Conservation (phyloP, 139 green algal species). For the Picochlorum sp. region DNA sequence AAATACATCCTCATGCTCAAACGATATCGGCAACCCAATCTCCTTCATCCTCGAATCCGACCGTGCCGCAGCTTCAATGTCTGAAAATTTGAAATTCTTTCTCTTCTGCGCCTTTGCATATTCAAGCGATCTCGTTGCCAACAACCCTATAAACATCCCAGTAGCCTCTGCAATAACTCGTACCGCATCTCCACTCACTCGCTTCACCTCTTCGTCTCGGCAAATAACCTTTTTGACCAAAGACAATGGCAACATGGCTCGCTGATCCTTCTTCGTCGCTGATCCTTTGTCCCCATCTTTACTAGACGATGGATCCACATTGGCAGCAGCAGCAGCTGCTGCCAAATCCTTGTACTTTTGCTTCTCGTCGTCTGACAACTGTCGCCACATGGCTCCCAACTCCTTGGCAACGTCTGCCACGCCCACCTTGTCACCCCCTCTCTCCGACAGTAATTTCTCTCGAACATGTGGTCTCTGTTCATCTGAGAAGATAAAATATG, state of each 20-base stretch:
- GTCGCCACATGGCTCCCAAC: conserved; percentile 47
- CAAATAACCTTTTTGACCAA: conserved; percentile 51
- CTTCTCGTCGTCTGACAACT: conserved; percentile 50
- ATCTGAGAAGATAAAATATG: conserved; percentile 45
- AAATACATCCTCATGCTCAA: conserved; percentile 22
- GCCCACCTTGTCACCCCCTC: conserved; percentile 16
- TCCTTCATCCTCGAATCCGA: conserved; percentile 26
- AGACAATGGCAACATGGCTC: conserved; percentile 32
- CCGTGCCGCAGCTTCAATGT: conserved; percentile 11
- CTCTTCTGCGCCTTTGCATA: conserved; percentile 28
- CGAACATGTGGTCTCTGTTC: conserved; percentile 28
- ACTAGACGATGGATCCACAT: background rate
- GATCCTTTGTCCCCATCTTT: background rate
- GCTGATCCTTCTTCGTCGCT: conserved; percentile 5
- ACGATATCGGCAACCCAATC: conserved; percentile 26
- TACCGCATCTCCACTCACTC: conserved; percentile 38
- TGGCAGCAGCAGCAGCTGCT: conserved; percentile 15
- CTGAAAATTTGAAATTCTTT: conserved; percentile 33
- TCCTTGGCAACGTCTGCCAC: conserved; percentile 48
- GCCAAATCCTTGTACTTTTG: conserved; percentile 35
- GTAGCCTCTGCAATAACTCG: conserved; percentile 32
- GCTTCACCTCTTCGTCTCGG: conserved; percentile 41
- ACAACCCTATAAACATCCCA: conserved; percentile 37
- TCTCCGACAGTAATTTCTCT: conserved; percentile 31
- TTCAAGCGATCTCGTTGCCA: conserved; percentile 29